A percentile compares a stretch with the other conserved stretches of the same genome.
These are phyloP conservation scores for Scheffersomyces stipitis DNA, from an alignment of 805 yeast genomes.

Conservation along the genomic window DNA sequence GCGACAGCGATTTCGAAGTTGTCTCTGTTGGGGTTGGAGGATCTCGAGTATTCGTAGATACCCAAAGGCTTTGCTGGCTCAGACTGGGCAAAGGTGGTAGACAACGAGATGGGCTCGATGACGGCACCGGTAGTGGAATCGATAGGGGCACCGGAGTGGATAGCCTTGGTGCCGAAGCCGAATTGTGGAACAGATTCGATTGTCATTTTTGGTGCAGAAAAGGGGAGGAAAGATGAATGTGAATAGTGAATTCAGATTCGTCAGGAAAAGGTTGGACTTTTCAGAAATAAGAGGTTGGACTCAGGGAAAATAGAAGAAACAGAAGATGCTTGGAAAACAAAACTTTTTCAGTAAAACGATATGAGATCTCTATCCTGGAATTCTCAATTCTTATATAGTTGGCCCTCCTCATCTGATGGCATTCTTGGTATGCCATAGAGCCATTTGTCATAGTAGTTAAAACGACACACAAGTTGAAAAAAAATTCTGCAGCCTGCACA, in stretches of 20 bases:
- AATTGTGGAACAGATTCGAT: conserved; percentile 29
- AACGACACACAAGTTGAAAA: too few species aligned
- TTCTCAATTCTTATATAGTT: too few species aligned
- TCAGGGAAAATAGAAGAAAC: too few species aligned
- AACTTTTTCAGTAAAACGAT: too few species aligned
- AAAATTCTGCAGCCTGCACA: too few species aligned
- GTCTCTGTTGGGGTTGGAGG: conserved; percentile 84
- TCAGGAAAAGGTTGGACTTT: conserved; percentile 9
- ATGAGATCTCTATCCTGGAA: too few species aligned
- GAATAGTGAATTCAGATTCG: not conserved
- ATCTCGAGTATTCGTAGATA: conserved; percentile 78
- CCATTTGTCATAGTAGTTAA: too few species aligned
- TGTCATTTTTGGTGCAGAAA: conserved; percentile 30
- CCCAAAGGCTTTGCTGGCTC: conserved; percentile 80
- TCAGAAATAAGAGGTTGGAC: not conserved
- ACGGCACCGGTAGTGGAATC: conserved; percentile 83
- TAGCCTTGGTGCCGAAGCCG: conserved; percentile 77
- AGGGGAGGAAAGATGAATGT: not conserved
- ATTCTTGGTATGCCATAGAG: too few species aligned
- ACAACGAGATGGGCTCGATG: conserved; percentile 77
- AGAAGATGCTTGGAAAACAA: too few species aligned
- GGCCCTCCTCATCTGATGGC: too few species aligned
- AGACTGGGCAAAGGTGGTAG: conserved; percentile 82
- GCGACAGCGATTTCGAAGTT: conserved; percentile 79
- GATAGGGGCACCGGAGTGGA: conserved; percentile 76